Base-by-base conservation (phyloP, 768 basidiomycete genomes). In the Mycena olivaceomarginata region DNA sequence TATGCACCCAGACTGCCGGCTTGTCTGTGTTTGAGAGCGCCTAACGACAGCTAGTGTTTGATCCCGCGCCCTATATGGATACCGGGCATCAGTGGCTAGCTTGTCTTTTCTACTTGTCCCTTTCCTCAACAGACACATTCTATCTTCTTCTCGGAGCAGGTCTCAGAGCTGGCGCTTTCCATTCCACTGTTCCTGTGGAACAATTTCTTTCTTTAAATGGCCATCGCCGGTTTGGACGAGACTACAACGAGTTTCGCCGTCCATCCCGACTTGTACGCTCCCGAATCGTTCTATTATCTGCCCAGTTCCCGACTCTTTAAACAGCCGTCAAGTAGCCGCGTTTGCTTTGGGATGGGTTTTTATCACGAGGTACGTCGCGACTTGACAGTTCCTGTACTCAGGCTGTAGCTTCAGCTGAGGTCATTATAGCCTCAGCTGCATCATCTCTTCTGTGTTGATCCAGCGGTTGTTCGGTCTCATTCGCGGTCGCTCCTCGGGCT, bases 321-420 rank as follows among this genome's bases (percentile, higher is more conserved):
- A 53, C 51, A 89, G 89, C 79, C 86, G 84, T 37, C 82, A 86
- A 45, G 80, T 88, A 15, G 80, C 87, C n/a, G 81, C 85, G 3
- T 89, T 89, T 79, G 85, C 86, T 48, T 81, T 88, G 16, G 88
- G 88, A 45, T 87, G 86, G 83, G 87, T 88, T 7, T 88, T 87
- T 76, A 78, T 86, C 57, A 81, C 82, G 67, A 85, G 87, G 72
- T 64, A 85, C n/a, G 67, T n/a, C 70, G 65, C 66, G 51, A 71
- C 74, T 67, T 20, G 46, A 70, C 64, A 53, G 56, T 31, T 31
- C 31, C 31, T 31, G n/a, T n/a, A n/a, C n/a, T n/a, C n/a, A n/a
- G n/a, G n/a, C n/a, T n/a, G 31, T 31, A 31, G 31, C 31, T 31
- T 31, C 31, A 31, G 4, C 31, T 31, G 31, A 31, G 31, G 31